These are phyloP conservation scores for Stevia rebaudiana DNA, from an alignment of 140 eudicot genomes.

Conservation along the genomic window DNA sequence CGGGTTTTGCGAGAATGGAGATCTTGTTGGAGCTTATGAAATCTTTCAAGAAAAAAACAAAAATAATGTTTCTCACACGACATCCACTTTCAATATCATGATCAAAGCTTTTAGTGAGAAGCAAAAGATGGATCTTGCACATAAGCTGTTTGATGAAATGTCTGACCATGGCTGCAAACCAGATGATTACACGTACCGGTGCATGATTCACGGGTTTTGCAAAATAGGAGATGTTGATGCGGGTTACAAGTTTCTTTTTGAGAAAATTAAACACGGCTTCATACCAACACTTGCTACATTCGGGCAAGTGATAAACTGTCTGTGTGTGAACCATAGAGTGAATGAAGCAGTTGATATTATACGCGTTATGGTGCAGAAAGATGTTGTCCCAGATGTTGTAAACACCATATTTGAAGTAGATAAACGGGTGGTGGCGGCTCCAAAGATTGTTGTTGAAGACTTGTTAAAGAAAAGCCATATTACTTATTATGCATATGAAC, in stretches of 20 bases:
- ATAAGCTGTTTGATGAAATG: constrained; percentile 60
- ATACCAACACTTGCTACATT: constrained; percentile 61
- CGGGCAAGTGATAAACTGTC: constrained; percentile 77
- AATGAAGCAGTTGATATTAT: constrained; percentile 67
- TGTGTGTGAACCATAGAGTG: constrained; percentile 59
- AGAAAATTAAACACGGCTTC: constrained; percentile 43
- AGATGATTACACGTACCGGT: constrained; percentile 60
- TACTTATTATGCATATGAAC: constrained; percentile 74
- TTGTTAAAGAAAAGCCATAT: constrained; percentile 70
- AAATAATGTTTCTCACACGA: constrained; percentile 45
- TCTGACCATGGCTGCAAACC: constrained; percentile 41
- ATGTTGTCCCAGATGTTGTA: constrained; percentile 73
- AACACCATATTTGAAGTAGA: constrained; percentile 67
- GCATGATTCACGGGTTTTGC: constrained; percentile 90
- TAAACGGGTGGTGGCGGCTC: constrained; percentile 86
- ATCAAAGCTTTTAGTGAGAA: constrained; percentile 58
- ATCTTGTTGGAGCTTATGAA: constrained; percentile 55
- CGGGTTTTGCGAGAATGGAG: constrained; percentile 69
- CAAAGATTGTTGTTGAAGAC: constrained; percentile 84
- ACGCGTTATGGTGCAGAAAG: constrained; percentile 61
- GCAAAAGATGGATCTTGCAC: constrained; percentile 58
- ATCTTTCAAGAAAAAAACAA: constrained; percentile 47
- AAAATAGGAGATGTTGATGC: constrained; percentile 53
- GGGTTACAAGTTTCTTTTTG: constrained; percentile 52
- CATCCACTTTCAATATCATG: constrained; percentile 74